Evolutionary conservation across 192 early-diverging fungal species (phyloP), one percentile per base, ranked within the genome.

Genomic region (Podochytrium sp.): DNA sequence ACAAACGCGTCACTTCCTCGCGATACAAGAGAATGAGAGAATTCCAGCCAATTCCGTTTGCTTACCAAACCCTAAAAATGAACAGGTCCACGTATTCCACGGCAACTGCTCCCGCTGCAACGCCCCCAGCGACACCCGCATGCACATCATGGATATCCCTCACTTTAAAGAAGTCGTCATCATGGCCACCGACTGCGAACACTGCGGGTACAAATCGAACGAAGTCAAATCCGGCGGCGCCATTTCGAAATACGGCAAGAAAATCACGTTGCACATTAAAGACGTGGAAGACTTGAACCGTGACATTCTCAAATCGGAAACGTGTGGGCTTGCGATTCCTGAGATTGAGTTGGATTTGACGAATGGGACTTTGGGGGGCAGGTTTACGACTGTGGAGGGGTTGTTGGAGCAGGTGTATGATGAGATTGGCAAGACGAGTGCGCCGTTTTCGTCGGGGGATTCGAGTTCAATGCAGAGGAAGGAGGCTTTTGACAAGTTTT

Each of bases 121-220:
- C 41, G 85, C 80, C 16, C 88, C 89, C 34, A 86, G 88, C 62
- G 91, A 94, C 47, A 96, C 94, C 42, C 90, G 90, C 40, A 95
- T 96, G 95, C 93, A 96, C 41, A 79, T 95, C 53, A 69, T 96
- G 64, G 76, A 76, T 61, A 78, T 64, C 34, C 66, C 66, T 41
- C 94, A 98, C 73, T 98, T 98, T 78, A 96, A 96, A 77, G 91
- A 98, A 63, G 93, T 97, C 14, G 90, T 98, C 52, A 93, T 98
- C 72, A 97, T 96, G 96, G 90, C 94, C 18, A 97, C 95, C 2
- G 84, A 85, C 51, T 98, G 96, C 81, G 94, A 97, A 49, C 25
- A 47, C 29, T 98, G 96, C 78, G 96, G 95, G 12, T 98, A 92
- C 86, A 96, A 96, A 87, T 91, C 87, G 56, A 98, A 96, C 79